Evolutionary conservation across 371 early-diverging fungal species (phyloP), one percentile per base, ranked within the genome.

Genomic region (Cokeromyces recurvatus): DNA sequence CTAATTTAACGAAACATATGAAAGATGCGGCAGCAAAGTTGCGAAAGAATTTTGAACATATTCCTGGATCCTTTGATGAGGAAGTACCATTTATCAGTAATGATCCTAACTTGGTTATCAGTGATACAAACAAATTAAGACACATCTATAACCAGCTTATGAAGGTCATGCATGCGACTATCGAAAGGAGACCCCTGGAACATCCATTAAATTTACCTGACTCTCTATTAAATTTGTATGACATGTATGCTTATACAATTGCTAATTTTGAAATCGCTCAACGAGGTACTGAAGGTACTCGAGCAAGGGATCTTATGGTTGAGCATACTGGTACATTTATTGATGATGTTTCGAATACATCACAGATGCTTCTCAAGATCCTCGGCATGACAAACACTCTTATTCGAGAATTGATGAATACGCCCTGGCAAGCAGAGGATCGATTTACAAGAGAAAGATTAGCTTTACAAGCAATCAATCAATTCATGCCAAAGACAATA

Each of bases 211-310:
- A 48, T 21, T 31, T 63, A 16, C 32, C 42, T 11, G 17, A 63
- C 12, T 63, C 58, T 6, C 20, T 66, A n/a, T 19, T 31, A 12
- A 56, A 60, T 29, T 49, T 73, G 49, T 58, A 64, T 27, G 67
- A 69, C 29, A 67, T 73, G 69, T 69, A 64, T 40, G 73, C 79
- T 0, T 85, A 86, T 53, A 86, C 87, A 0, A 78, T 91, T 24
- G 61, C 79, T 4, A 63, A 78, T 29, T 68, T 84, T 6, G 91
- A 89, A 59, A 74, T 86, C 17, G 72, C 77, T 2, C 77, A 82
- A 31, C 74, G 91, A 11, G 85, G 87, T 2, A 47, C 45, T 11
- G 55, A 63, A 31, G 51, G 50, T 20, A 50, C 57, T 0, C 58
- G 59, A 2, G 51, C 66, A 8, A 52, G 64, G 10, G 74, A 74